Evolutionary conservation across 2,329 filamentous ascomycete genomes (phyloP), one percentile per base, ranked within the genome.

Genomic region (Ceratocystiopsis brevicomis): DNA sequence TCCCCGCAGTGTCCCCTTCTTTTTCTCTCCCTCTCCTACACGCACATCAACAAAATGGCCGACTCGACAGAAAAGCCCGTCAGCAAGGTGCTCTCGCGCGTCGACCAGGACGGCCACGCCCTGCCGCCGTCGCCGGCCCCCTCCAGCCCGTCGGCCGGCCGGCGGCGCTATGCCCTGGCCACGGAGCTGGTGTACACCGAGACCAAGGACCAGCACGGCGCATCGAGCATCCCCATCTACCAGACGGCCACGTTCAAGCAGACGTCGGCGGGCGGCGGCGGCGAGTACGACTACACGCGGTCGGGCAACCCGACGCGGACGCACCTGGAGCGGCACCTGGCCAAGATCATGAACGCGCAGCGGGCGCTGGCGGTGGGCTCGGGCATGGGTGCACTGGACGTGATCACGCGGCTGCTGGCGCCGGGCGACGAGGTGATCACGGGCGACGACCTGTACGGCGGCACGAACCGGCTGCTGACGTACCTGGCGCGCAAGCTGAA

Each of bases 241-340:
- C 90, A 94, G 71, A 93, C 85, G 40, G 92, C 90, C 40, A 98
- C 90, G 35, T 98, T 98, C 69, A 98, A 98, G 65, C 90, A 96
- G 63, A 74, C 73, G 18, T 84, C 81, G 16, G 80, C 81, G 49
- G 70, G 63, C 39, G 85, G 83, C 47, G 85, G 84, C 47, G 81
- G 74, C 56, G 87, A 96, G 61, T 98, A 96, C 62, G 90, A 98
- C 66, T 98, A 98, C 67, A 96, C 90, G 47, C 83, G 92, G 48
- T 96, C 87, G 34, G 90, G 90, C 45, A 98, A 98, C 59, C 90
- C 90, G 16, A 98, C 90, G 46, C 76, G 90, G 51, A 93, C 88
- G 33, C 90, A 98, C 57, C 75, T 98, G 49, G 90, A 98, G 66
- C 78, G 88, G 46, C 90, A 98, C 61, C 69, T 98, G 53, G 90